Evolutionary conservation across 2,329 filamentous ascomycete species (phyloP), one percentile per base, ranked within the genome.

Genomic region (Nemania sp.): DNA sequence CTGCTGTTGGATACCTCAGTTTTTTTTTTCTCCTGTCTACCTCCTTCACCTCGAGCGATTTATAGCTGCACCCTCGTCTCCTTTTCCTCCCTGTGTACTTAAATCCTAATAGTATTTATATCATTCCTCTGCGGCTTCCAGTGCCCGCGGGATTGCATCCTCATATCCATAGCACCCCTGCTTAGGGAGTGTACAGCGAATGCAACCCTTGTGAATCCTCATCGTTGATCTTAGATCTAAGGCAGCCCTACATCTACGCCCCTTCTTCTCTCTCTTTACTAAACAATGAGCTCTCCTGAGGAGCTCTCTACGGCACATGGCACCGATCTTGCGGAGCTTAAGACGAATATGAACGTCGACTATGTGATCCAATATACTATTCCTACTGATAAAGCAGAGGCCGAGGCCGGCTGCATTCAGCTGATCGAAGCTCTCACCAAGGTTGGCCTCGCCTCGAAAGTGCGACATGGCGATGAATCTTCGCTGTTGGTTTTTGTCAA

Each of bases 401-500:
- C 91, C 14, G 83, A 88, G 68, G 82, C 84, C 14, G 81, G 86
- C 63, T 96, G 96, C 68, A 83, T 88, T 60, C 84, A 87, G 66
- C 84, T 97, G 34, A 80, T 96, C 64, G 77, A 88, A 65, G 83
- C 85, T 33, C 81, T 99, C 33, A 84, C 88, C 26, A 77, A 80
- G 43, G 89, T 92, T 39, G 92, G 93, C n/a, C 80, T 97, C 58
- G 84, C 88, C 36, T 91, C 90, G 8, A 91, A 97, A 73, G 92
- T 96, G 45, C 89, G 94, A 60, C 84, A 86, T 64, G 91, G 91
- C 52, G 84, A 88, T 61, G 81, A 85, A 23, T 79, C 83, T 51
- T 90, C 90, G 3, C 76, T 97, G 33, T 79, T 97, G 42, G 75
- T 97, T 62, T 97, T 96, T 69, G 81, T 92, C 67, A 89, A 87